Base-by-base conservation (phyloP, 2,329 filamentous ascomycete species). In the Alternaria incomplexa region DNA sequence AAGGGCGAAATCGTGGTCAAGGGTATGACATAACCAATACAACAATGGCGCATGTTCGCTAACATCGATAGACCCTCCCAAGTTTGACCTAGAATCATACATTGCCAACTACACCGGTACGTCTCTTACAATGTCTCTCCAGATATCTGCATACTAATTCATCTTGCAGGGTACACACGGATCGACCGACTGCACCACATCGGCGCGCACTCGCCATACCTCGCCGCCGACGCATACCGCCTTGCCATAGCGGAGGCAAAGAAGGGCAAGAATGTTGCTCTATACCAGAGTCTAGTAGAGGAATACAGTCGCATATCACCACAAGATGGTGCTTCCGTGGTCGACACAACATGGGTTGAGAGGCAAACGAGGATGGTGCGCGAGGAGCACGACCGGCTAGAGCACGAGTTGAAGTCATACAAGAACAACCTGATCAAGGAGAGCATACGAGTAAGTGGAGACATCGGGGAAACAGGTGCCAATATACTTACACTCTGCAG, bases 351-450 rank as follows among this genome's bases (percentile, higher is more conserved):
- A n/a, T 98, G 95, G 95, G 86, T 91, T n/a, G 86, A 90, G 8
- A 84, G 82, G 61, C 90, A 87, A 40, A 87, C 89, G 22, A 88
- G 87, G 65, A 83, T 86, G 55, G 92, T 94, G 72, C 87, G 88
- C 69, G 81, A 83, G 2, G 91, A 97, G 79, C 90, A 90, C 1
- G 85, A 88, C 58, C 88, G 91, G n/a, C 84, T 98, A 58, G 93
- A 97, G 76, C 83, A 87, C 15, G 93, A 98, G 79, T 84, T 99
- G 20, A 94, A 93, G 79, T 91, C 90, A 1, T 98, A 98, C 81
- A 97, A 96, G 81, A 97, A 97, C 77, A 99, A 98, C 73, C 83
- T 98, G 46, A 93, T 99, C 73, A 97, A 97, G 78, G 96, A 99
- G 82, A 97, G 93, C 82, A 97, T 98, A 73, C 83, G 94, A 70